Base-by-base conservation (phyloP, 164 flowering plant species). In the Vitis rupestris region DNA sequence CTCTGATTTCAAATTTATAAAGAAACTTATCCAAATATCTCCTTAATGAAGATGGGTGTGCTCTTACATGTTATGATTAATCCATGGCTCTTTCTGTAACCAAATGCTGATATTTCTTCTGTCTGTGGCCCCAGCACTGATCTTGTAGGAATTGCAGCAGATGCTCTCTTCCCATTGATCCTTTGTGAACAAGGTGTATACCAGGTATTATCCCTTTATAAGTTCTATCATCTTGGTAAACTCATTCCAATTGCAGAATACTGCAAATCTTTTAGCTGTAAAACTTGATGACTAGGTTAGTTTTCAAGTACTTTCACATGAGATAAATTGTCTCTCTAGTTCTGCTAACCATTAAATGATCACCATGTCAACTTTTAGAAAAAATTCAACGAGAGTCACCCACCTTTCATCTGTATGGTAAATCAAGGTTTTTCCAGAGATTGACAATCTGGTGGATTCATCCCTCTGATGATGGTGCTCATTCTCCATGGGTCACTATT, bases 141-240 rank as follows among this genome's bases (percentile, higher is more conserved):
- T 67, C 86, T 93, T 59, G 90, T 93, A 48, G 70, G 91, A 67
- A 61, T 89, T 63, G 96, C 97, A 59, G 99, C 98, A 23, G 99
- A 91, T 85, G 98, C 97, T 59, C 92, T 95, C 64, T 83, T 95
- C 65, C 94, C 98, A 9, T 70, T 94, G 72, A 90, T 94, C 72
- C 88, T 92, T 19, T 92, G 95, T 78, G 97, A 92, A 69, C 97
- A 91, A 70, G 76, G 62, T 70, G 76, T 85, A 13, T 94, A 87
- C 76, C 97, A 92, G 97, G 99, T 90, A 73, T 57, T 53, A 29
- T 53, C 10, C 58, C 17, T 19, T 12, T 13, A 3, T 10, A 55
- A 12, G 60, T 44, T 47, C 57, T 23, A 9, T 63, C 1, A 52
- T 9, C 2, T 62, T 19, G 23, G 19, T 12, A 27, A 59, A 23